Base-by-base conservation (phyloP, 2,329 filamentous ascomycete species). In the Pseudocercospora pini-densiflorae region DNA sequence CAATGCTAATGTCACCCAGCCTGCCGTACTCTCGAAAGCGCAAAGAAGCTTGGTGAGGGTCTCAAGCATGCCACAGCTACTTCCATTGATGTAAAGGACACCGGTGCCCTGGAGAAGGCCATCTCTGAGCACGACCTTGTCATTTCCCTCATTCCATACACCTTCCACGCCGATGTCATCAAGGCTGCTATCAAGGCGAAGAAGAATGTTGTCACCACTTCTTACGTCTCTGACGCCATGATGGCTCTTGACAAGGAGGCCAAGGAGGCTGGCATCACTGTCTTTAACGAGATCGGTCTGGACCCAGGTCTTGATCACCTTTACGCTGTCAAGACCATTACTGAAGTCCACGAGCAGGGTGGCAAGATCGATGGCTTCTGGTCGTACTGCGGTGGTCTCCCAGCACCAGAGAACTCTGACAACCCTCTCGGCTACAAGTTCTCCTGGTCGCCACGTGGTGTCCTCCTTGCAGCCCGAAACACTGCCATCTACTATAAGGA, bases 381-480 rank as follows among this genome's bases (percentile, higher is more conserved):
- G 69, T 91, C 88, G 62, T 97, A 91, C 86, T 97, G 94, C 74
- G 92, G 93, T 77, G 92, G 92, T 73, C 85, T 95, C 2, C 83
- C 83, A 33, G 82, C 82, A 8, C 85, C 86, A 59, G 92, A 95
- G 81, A 83, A 84, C 80, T 94, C 91, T 7, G 91, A 91, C 80
- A 97, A 97, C 84, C 93, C 94, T 29, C 85, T 97, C 16, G 93
- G 94, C 57, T 97, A 97, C 87, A 97, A 97, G 82, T 95, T 96
- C 85, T 93, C 90, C 8, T 85, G 83, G 83, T 82, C 89, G 33
- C 88, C 89, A 70, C 89, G 93, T 63, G 94, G 94, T 78, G 93
- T 97, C 40, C 85, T 98, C 36, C 86, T 98, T 59, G 94, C 94
- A 2, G 87, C 97, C 71, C 84, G 91, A 73, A 97, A 97, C 83